Percentiles rank a stretch among this genome's conserved stretches.
These are phyloP conservation scores for Colletotrichum abscissum DNA, from an alignment of 2,329 filamentous ascomycete species.

Conservation along the genomic window DNA sequence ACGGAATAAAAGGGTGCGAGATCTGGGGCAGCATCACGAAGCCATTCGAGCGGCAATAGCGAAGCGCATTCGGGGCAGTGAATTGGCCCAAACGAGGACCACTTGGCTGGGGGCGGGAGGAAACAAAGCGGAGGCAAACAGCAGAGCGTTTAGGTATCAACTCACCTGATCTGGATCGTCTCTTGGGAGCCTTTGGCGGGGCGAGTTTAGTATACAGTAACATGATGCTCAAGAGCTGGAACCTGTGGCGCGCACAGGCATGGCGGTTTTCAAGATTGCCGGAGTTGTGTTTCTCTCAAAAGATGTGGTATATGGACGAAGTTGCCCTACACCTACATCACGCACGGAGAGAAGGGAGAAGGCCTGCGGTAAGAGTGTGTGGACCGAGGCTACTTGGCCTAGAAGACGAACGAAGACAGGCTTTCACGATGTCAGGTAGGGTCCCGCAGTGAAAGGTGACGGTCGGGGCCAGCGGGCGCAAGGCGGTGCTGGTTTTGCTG, in stretches of 20 bases:
- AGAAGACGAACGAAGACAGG: slow-evolving; percentile 30
- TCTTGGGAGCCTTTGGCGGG: slow-evolving; percentile 68
- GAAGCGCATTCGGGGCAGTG: background rate
- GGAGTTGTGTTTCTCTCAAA: slow-evolving; percentile 16
- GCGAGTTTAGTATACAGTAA: slow-evolving; percentile 69
- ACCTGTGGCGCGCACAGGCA: slow-evolving; percentile 31
- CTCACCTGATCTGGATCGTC: slow-evolving; percentile 69
- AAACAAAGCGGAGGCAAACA: background rate
- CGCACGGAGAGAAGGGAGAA: slow-evolving; percentile 19
- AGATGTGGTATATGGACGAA: slow-evolving; percentile 16
- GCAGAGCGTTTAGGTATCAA: slow-evolving; percentile 36
- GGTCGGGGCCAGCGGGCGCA: slow-evolving; percentile 18
- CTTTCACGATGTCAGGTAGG: slow-evolving; percentile 33
- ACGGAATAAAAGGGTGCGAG: slow-evolving; percentile 10
- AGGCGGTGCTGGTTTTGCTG: slow-evolving; percentile 11
- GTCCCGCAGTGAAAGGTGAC: slow-evolving; percentile 18
- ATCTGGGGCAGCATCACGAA: background rate
- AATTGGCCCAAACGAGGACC: background rate
- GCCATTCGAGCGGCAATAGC: slow-evolving; percentile 32
- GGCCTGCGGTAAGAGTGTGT: slow-evolving; percentile 10
- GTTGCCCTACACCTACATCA: slow-evolving; percentile 30
- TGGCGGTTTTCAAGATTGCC: slow-evolving; percentile 13
- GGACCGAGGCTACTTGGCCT: slow-evolving; percentile 32
- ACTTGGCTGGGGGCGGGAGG: slow-evolving; percentile 14
- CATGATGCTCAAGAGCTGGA: slow-evolving; percentile 52